These are phyloP conservation scores for Moricandia moricandioides DNA, from an alignment of 345 rosid genomes.

Conservation along the genomic window DNA sequence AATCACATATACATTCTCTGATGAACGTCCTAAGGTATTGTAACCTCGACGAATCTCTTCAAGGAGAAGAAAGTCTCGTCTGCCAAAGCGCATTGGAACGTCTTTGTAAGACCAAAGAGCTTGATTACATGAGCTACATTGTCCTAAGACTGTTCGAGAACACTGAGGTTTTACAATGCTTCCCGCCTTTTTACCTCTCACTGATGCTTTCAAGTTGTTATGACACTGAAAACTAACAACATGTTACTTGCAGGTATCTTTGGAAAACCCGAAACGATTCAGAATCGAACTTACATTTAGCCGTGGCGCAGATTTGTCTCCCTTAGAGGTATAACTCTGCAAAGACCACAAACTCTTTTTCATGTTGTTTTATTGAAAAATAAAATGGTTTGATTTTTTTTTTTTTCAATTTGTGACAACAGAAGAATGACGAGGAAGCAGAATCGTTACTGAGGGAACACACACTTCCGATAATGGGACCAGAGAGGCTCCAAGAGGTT, in stretches of 20 bases:
- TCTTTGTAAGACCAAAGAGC: conserved; percentile 81
- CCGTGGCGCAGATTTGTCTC: conserved; percentile 97
- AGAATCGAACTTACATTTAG: conserved; percentile 90
- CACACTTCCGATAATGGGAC: conserved; percentile 95
- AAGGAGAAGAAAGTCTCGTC: conserved; percentile 88
- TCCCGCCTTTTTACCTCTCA: background rate
- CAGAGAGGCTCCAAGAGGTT: conserved; percentile 93
- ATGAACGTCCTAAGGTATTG: conserved; percentile 95
- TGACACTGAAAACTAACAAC: background rate
- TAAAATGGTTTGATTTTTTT: too few relatives aligned
- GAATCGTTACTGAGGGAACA: conserved; percentile 82
- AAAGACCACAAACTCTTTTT: background rate
- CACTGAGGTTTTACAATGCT: conserved; percentile 65
- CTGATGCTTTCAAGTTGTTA: background rate
- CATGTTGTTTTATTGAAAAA: background rate
- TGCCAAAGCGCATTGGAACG: conserved; percentile 75
- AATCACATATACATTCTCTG: conserved; percentile 96
- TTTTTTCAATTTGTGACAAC: background rate
- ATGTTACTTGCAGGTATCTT: conserved; percentile 50
- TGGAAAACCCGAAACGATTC: conserved; percentile 87
- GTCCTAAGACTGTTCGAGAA: conserved; percentile 94
- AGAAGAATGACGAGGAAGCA: conserved; percentile 67
- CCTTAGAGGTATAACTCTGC: conserved; percentile 63
- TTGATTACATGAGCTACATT: conserved; percentile 98
- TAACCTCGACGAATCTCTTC: conserved; percentile 95